Evolutionary conservation across 2,329 filamentous ascomycete species (phyloP).

Genomic region (Apiospora rasikravindrae): DNA sequence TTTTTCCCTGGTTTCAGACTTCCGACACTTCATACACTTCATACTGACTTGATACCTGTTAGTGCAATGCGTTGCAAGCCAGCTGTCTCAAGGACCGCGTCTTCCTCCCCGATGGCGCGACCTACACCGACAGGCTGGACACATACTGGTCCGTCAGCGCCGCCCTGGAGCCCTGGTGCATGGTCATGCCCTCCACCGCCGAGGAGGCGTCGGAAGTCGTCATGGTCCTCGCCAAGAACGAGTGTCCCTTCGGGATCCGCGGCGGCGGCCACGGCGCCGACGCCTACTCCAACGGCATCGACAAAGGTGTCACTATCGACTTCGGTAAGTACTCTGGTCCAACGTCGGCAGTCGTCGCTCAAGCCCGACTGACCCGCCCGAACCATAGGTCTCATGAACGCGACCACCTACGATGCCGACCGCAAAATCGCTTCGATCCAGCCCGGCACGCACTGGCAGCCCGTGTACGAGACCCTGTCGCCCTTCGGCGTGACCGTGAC

Average conservation of each 20-base stretch:
- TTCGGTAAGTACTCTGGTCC: no score
- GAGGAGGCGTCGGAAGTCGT: slow-evolving; percentile 44
- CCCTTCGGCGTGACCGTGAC: slow-evolving; percentile 26
- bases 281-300: slow-evolving; percentile 30
- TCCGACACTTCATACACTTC: not conserved
- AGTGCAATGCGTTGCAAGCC: not conserved
- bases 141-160: slow-evolving; percentile 46
- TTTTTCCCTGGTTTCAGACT: not conserved
- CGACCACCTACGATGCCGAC: slow-evolving; percentile 36
- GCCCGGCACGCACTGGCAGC: slow-evolving; percentile 31
- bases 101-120: slow-evolving; percentile 5
- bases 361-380: not conserved
- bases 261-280: slow-evolving; percentile 36
- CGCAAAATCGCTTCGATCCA: slow-evolving; percentile 38
- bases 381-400: slow-evolving; percentile 33
- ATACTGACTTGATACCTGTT: not conserved
- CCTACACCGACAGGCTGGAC: slow-evolving; percentile 32
- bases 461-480: slow-evolving; percentile 30
- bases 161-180: slow-evolving; percentile 42
- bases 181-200: slow-evolving; percentile 40
- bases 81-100: not conserved
- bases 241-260: slow-evolving; percentile 45
- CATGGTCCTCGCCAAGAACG: slow-evolving; percentile 36
- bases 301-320: slow-evolving; percentile 27
- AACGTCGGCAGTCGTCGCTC: slow-evolving; percentile 28